Percentiles rank a stretch among this genome's conserved stretches.
phyloP scores from a whole-genome alignment of 129 eudicot genomes.

The Lactuca sativa region DNA sequence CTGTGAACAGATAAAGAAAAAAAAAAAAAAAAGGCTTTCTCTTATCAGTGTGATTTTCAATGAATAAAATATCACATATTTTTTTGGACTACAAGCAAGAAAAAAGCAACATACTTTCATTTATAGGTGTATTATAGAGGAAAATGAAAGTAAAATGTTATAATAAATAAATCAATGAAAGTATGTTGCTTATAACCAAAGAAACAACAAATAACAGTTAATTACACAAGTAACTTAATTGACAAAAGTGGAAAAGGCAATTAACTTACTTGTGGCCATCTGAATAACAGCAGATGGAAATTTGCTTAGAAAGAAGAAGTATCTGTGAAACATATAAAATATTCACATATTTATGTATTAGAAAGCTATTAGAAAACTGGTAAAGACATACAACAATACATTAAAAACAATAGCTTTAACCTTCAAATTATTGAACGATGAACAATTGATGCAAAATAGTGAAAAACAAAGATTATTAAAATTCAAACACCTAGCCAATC shows the following conservation, averaged over 20 bases:
- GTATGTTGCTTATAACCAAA: neutral
- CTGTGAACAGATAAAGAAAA: slow-evolving; percentile 31
- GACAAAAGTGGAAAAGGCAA: neutral
- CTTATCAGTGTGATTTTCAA: no score
- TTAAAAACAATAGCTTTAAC: neutral
- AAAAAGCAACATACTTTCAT: no score
- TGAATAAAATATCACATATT: no score
- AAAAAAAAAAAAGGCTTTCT: neutral
- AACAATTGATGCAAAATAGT: neutral
- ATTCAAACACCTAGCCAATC: neutral
- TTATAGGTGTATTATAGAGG: no score
- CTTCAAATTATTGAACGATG: neutral
- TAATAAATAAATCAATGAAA: neutral
- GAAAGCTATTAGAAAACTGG: neutral
- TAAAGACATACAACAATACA: neutral
- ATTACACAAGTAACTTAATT: neutral
- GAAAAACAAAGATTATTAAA: neutral
- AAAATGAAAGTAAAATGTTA: no score
- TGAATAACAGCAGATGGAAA: slow-evolving; percentile 8
- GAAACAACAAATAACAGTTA: neutral
- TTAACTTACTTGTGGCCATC: slow-evolving; percentile 40
- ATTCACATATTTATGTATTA: neutral
- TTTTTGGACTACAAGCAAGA: no score
- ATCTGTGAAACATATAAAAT: slow-evolving; percentile 24
- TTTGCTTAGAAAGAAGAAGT: slow-evolving; percentile 1